Conservation (phyloP, 2,329 filamentous ascomycete species). For the Colletotrichum nymphaeae region DNA sequence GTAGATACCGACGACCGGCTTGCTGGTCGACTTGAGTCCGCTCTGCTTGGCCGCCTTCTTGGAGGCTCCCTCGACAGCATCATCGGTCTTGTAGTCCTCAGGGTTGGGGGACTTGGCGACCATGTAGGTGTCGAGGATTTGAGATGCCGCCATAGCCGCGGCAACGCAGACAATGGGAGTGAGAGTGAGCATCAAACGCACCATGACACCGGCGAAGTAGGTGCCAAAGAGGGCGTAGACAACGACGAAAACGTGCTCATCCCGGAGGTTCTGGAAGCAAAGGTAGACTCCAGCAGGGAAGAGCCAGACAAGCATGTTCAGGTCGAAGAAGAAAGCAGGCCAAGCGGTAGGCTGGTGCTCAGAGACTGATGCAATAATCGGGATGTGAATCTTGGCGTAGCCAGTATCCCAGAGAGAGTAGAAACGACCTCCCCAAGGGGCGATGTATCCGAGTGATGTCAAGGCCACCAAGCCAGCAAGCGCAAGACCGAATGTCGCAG, state of each 20-base stretch:
- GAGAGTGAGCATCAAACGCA: slow-evolving; percentile 96
- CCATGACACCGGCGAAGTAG: slow-evolving; percentile 99
- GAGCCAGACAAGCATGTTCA: slow-evolving; percentile 98
- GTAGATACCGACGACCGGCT: slow-evolving; percentile 86
- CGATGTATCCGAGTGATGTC: slow-evolving; percentile 90
- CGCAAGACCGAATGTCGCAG: slow-evolving; percentile 78
- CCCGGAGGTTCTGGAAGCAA: slow-evolving; percentile 92
- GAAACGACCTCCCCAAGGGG: slow-evolving; percentile 97
- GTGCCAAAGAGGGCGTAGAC: slow-evolving; percentile 97
- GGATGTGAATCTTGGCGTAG: slow-evolving; percentile 99
- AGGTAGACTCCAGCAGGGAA: slow-evolving; percentile 99
- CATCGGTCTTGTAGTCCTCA: slow-evolving; percentile 47
- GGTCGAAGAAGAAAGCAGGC: slow-evolving; percentile 99
- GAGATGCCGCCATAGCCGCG: slow-evolving; percentile 87
- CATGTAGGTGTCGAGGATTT: slow-evolving; percentile 89
- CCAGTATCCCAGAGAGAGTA: slow-evolving; percentile 99
- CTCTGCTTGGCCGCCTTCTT: slow-evolving; percentile 66
- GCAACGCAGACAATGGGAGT: slow-evolving; percentile 97
- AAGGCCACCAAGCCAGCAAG: slow-evolving; percentile 84
- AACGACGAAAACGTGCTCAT: slow-evolving; percentile 98
- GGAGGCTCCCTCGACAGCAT: slow-evolving; percentile 61
- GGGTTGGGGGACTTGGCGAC: slow-evolving; percentile 71
- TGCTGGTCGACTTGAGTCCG: slow-evolving; percentile 76
- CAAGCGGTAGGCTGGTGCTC: slow-evolving; percentile 99
- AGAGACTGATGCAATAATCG: slow-evolving; percentile 99